Evolutionary conservation across 306 rosid genomes (phyloP).

Genomic region (Adenanthera pavonina): DNA sequence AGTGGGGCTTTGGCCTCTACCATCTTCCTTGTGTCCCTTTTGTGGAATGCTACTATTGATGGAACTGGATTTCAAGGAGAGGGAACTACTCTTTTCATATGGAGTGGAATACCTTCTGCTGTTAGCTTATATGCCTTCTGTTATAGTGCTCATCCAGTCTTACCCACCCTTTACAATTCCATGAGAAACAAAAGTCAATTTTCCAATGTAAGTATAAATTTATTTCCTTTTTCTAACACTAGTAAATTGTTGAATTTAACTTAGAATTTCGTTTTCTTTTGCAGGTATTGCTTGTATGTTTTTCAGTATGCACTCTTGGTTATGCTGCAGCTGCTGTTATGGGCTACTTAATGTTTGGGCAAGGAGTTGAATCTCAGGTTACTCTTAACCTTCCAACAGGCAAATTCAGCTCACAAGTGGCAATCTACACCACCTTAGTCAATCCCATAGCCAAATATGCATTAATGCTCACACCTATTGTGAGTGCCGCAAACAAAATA

Average conservation of each 20-base stretch:
- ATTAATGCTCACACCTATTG: slow-evolving; percentile 54
- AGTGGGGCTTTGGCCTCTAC: slow-evolving; percentile 65
- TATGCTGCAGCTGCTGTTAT: slow-evolving; percentile 56
- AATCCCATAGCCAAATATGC: slow-evolving; percentile 63
- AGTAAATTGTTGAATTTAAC: not conserved
- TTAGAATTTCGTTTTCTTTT: not conserved
- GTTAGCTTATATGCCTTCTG: slow-evolving; percentile 63
- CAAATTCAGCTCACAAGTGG: slow-evolving; percentile 45
- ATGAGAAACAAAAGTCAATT: slow-evolving; percentile 64
- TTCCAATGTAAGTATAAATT: slow-evolving; percentile 51
- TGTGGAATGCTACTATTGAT: slow-evolving; percentile 60
- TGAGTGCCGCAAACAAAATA: slow-evolving; percentile 38
- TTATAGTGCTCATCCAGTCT: slow-evolving; percentile 71
- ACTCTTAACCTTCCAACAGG: slow-evolving; percentile 54
- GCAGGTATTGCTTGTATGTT: slow-evolving; percentile 55
- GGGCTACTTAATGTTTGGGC: slow-evolving; percentile 59
- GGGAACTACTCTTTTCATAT: slow-evolving; percentile 44
- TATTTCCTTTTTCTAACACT: not conserved
- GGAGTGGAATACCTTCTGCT: slow-evolving; percentile 56
- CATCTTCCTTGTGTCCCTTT: slow-evolving; percentile 46
- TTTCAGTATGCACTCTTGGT: slow-evolving; percentile 43
- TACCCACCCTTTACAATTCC: slow-evolving; percentile 64
- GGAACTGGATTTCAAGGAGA: slow-evolving; percentile 57
- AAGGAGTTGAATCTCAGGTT: slow-evolving; percentile 49
- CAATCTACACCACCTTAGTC: slow-evolving; percentile 41